Conservation (phyloP, 2,329 filamentous ascomycete species). For the Trichophyton simii region DNA sequence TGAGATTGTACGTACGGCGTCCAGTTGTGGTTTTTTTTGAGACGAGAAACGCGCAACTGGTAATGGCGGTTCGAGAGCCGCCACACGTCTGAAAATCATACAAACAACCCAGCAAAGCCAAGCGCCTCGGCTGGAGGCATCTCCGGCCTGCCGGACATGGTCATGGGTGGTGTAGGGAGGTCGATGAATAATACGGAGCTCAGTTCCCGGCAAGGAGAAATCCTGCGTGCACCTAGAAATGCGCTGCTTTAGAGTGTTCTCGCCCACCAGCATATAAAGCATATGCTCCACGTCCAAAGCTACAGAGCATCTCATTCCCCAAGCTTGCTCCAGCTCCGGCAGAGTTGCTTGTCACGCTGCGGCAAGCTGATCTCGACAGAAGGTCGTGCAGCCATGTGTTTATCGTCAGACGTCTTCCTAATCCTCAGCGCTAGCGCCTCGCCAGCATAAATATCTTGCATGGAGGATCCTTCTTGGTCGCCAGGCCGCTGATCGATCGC, state of each 20-base stretch:
- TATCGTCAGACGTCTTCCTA: neutral
- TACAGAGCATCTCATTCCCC: neutral
- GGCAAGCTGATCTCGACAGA: neutral
- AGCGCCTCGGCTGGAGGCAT: neutral
- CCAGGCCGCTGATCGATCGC: neutral
- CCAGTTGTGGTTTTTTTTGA: too few species aligned
- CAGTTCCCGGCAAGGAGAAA: neutral
- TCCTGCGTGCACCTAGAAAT: neutral
- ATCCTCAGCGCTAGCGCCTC: neutral
- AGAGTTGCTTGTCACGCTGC: neutral
- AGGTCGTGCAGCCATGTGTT: slow-evolving; percentile 2
- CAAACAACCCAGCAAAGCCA: neutral
- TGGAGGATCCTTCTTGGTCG: neutral
- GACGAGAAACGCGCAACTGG: neutral
- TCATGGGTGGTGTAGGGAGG: neutral
- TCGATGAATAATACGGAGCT: neutral
- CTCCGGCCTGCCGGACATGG: neutral
- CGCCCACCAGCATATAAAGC: neutral
- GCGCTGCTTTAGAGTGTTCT: neutral
- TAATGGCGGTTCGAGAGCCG: neutral
- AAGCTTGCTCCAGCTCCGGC: neutral
- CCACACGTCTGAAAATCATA: neutral
- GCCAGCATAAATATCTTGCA: neutral
- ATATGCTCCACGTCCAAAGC: too few species aligned
- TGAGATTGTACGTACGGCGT: neutral